Percentiles rank a stretch among this genome's conserved stretches.
Conservation (phyloP, 2,329 filamentous ascomycete genomes). For the Xylaria sp. region DNA sequence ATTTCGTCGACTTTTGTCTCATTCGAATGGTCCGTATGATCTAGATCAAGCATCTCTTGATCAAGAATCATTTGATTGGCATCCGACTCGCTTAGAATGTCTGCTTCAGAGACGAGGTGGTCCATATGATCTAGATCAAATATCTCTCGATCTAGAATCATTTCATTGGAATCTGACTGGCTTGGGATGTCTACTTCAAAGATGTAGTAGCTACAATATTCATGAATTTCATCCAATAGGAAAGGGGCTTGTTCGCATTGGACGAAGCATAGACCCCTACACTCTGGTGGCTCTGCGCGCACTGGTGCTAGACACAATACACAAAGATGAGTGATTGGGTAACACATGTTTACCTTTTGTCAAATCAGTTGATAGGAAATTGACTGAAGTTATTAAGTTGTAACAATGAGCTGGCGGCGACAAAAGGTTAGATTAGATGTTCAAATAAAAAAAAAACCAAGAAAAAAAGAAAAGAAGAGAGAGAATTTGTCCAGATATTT, state of each 20-base stretch:
- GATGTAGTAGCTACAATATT: neutral
- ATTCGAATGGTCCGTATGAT: neutral
- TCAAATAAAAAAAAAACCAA: neutral
- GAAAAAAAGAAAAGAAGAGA: too few species aligned
- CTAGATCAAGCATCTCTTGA: neutral
- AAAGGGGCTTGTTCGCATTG: neutral
- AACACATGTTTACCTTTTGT: conserved; percentile 7
- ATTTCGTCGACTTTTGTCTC: neutral
- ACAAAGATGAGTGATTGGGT: conserved; percentile 6
- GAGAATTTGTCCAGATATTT: neutral
- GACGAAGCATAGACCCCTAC: conserved; percentile 9
- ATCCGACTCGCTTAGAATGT: neutral
- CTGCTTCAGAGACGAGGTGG: neutral
- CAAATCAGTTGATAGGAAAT: neutral
- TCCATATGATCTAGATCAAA: neutral
- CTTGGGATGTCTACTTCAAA: neutral
- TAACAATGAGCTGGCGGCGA: neutral
- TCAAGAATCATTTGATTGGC: neutral
- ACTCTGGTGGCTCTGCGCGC: neutral
- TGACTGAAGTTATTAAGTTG: neutral
- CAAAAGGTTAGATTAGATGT: neutral
- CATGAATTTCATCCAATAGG: neutral
- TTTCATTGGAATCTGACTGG: too few species aligned
- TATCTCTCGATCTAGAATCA: neutral
- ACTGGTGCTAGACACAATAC: neutral